These are phyloP conservation scores for Ampelomyces quisqualis DNA, from an alignment of 2,329 filamentous ascomycete genomes.

Conservation along the genomic window DNA sequence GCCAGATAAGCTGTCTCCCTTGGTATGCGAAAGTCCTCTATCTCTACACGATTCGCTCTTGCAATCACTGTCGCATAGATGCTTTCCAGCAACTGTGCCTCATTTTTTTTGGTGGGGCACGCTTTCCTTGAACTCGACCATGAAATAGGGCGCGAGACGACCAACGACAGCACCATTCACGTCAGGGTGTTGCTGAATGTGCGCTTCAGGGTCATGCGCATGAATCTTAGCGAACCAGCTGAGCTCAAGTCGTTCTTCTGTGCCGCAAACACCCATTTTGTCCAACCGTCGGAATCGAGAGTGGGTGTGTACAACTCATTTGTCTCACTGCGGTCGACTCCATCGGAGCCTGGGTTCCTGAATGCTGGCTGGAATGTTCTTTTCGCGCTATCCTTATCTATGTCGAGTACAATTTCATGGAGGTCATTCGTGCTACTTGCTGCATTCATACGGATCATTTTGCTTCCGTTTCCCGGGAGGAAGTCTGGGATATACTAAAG, in stretches of 20 bases:
- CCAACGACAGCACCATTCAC: constrained; percentile 15
- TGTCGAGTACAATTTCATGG: constrained; percentile 40
- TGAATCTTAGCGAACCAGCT: constrained; percentile 22
- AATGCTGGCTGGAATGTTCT: constrained; percentile 36
- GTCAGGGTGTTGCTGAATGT: constrained; percentile 14
- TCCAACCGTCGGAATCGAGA: constrained; percentile 21
- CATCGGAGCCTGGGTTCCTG: constrained; percentile 20
- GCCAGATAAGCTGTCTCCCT: constrained; percentile 16
- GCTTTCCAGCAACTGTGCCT: constrained; percentile 10
- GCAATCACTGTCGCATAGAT: constrained; percentile 9
- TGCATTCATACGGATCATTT: constrained; percentile 12
- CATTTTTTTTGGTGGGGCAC: constrained; percentile 10
- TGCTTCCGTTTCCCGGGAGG: constrained; percentile 15
- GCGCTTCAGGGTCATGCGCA: constrained; percentile 16
- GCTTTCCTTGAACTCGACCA: constrained; percentile 16
- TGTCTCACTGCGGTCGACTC: constrained; percentile 35
- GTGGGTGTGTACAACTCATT: constrained; percentile 40
- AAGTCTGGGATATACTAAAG: constrained; percentile 22
- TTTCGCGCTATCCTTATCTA: constrained; percentile 21
- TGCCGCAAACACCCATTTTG: constrained; percentile 16
- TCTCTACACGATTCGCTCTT: constrained; percentile 3
- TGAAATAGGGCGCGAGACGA: constrained; percentile 17
- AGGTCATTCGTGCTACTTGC: constrained; percentile 21
- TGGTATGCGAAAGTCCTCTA: constrained; percentile 12
- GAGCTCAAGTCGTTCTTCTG: constrained; percentile 27